These are phyloP conservation scores for Chlorella sp. DNA, from an alignment of 139 green algal species.

Conservation along the genomic window DNA sequence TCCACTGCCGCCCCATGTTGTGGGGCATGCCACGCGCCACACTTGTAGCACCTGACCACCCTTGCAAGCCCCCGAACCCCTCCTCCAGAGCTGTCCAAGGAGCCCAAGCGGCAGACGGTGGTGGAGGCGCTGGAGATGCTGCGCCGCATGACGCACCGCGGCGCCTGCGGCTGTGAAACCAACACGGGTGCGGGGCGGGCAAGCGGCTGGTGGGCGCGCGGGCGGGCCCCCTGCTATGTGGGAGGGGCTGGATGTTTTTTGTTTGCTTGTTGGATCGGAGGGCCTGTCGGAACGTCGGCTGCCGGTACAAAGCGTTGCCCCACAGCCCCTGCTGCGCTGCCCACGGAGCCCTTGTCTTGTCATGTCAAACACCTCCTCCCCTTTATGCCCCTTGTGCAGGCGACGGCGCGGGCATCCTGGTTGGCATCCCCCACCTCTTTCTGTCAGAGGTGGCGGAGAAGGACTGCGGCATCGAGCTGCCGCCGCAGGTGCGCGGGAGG, in stretches of 20 bases:
- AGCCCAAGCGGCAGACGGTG: slow-evolving; percentile 74
- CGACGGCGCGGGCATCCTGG: slow-evolving; percentile 94
- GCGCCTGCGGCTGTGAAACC: slow-evolving; percentile 93
- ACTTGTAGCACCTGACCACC: no score
- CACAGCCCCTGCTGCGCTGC: no score
- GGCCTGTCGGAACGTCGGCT: no score
- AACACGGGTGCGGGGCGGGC: slow-evolving; percentile 71
- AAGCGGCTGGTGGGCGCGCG: neutral
- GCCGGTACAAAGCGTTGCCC: no score
- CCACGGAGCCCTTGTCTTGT: no score
- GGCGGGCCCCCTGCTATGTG: neutral
- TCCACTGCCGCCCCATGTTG: neutral
- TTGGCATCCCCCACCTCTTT: slow-evolving; percentile 90
- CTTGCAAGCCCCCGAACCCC: no score
- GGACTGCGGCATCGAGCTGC: slow-evolving; percentile 77
- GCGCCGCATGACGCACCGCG: slow-evolving; percentile 85
- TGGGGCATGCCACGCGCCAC: no score
- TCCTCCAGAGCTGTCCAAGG: slow-evolving; percentile 75
- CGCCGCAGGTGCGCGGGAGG: slow-evolving; percentile 48
- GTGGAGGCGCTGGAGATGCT: slow-evolving; percentile 93
- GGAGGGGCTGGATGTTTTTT: no score
- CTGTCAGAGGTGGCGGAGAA: slow-evolving; percentile 65
- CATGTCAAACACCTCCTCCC: neutral
- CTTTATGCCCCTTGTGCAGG: slow-evolving; percentile 42
- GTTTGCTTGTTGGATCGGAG: no score